Base-by-base conservation (phyloP, 2,329 filamentous ascomycete species). In the Cryphonectria parasitica region DNA sequence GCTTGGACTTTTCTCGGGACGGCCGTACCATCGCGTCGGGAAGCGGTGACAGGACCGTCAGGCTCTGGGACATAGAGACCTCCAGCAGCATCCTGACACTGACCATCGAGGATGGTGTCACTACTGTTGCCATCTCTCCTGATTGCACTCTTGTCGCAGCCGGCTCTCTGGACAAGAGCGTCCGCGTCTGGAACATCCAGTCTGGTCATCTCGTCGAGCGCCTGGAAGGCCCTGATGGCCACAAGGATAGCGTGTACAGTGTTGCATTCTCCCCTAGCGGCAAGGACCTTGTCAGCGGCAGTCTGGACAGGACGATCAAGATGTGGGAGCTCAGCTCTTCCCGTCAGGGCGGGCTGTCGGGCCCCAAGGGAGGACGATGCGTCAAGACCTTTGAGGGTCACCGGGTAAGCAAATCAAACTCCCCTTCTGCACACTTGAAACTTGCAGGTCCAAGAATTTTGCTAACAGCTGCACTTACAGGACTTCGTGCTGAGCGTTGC, bases 401-500 rank as follows among this genome's bases (percentile, higher is more conserved):
- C 83, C 92, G 97, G 82, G 92, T 94, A 86, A 80, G 87, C 82
- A 11, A 17, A 52, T 1, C 28, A 19, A 25, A 41, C 1, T 15
- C 1, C 1, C 22, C n/a, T 31, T 15, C 54, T 5, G 36, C 64
- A 22, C 65, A 11, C 10, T 39, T 71, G n/a, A 54, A 64, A 66
- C 80, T 82, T 11, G 41, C 15, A 43, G 41, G 41, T 4, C 6
- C 41, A 43, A 43, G 41, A 2, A 13, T 5, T 7, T 7, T 34
- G 34, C 45, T 49, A 76, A 83, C 71, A 54, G 43, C 73, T 61
- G 41, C 64, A 17, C 22, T 7, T 52, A 22, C 75, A 95, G 92
- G 96, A 99, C 82, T 99, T 98, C 78, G 96, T 99, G 72, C 90
- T 99, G 61, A 96, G 92, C 71, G 96, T 99, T 69, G 97, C 96